Evolutionary conservation across 805 yeast species (phyloP).

Genomic region (Metschnikowia matae): DNA sequence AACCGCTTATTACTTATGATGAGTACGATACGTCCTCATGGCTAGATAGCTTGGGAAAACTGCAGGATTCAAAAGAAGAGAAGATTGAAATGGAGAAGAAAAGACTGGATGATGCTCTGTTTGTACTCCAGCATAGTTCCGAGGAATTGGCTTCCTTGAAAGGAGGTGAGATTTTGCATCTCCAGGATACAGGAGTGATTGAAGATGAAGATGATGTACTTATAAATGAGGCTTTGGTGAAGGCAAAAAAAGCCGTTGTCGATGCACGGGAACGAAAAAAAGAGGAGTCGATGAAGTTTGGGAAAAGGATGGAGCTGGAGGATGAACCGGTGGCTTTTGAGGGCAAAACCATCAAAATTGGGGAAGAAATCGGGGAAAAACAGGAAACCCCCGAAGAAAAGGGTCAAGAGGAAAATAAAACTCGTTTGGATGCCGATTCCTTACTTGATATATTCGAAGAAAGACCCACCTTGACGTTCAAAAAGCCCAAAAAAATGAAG

Average conservation of each 20-base stretch:
- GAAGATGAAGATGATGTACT: constrained; percentile 32
- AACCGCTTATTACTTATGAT: constrained; percentile 13
- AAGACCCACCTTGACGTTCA: constrained; percentile 22
- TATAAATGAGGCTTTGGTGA: constrained; percentile 33
- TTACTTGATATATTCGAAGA: background rate
- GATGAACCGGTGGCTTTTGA: constrained; percentile 9
- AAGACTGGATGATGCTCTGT: constrained; percentile 24
- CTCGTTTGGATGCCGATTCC: too few relatives aligned
- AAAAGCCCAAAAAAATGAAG: constrained; percentile 20
- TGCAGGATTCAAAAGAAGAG: too few relatives aligned
- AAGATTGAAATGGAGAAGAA: too few relatives aligned
- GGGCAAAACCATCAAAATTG: constrained; percentile 4
- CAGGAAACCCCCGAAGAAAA: too few relatives aligned
- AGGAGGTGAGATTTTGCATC: constrained; percentile 51
- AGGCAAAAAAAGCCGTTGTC: constrained; percentile 20
- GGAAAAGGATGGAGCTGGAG: background rate
- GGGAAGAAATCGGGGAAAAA: background rate
- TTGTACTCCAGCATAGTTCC: constrained; percentile 44
- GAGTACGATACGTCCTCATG: constrained; percentile 12
- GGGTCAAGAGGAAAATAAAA: too few relatives aligned
- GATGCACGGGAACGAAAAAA: too few relatives aligned
- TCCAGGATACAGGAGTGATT: constrained; percentile 46
- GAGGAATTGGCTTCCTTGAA: constrained; percentile 35
- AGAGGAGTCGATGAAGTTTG: too few relatives aligned
- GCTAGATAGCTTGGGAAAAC: constrained; percentile 19